Percentiles rank a stretch among this genome's conserved stretches.
Conservation (phyloP, 805 yeast species). For the Teunomyces panamensis region DNA sequence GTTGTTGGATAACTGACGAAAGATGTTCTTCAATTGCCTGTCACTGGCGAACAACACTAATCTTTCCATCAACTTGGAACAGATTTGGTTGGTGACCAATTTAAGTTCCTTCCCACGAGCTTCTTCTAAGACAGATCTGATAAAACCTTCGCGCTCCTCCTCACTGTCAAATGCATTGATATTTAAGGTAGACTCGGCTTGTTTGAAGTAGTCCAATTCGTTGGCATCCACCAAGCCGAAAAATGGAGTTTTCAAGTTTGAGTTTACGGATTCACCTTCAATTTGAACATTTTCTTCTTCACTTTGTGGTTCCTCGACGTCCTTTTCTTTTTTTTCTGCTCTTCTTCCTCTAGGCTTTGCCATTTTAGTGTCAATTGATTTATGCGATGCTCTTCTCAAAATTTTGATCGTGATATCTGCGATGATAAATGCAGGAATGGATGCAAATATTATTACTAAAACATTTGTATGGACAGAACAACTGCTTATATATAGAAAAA, state of each 20-base stretch:
- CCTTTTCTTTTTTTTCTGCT: constrained; percentile 29
- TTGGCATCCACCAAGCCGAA: constrained; percentile 83
- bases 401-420: not conserved
- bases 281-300: constrained; percentile 5
- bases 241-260: constrained; percentile 44
- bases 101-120: constrained; percentile 86
- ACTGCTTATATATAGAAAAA: too few species aligned
- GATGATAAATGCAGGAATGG: not conserved
- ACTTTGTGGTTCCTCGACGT: constrained; percentile 7
- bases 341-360: constrained; percentile 44
- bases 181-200: constrained; percentile 83
- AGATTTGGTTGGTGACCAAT: constrained; percentile 88
- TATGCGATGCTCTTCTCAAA: constrained; percentile 7
- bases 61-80: constrained; percentile 90
- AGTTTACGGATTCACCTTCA: constrained; percentile 10
- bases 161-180: constrained; percentile 70
- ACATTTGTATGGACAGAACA: not conserved
- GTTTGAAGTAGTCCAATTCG: constrained; percentile 88
- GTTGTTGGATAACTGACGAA: constrained; percentile 68
- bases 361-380: not conserved
- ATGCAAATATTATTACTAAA: not conserved
- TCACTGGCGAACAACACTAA: constrained; percentile 65
- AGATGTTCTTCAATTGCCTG: constrained; percentile 61
- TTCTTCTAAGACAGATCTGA: constrained; percentile 78
- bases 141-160: constrained; percentile 73